Evolutionary conservation across 331 rosid genomes (phyloP), one percentile per base, ranked within the genome.

Genomic region (Acacia pycnantha): DNA sequence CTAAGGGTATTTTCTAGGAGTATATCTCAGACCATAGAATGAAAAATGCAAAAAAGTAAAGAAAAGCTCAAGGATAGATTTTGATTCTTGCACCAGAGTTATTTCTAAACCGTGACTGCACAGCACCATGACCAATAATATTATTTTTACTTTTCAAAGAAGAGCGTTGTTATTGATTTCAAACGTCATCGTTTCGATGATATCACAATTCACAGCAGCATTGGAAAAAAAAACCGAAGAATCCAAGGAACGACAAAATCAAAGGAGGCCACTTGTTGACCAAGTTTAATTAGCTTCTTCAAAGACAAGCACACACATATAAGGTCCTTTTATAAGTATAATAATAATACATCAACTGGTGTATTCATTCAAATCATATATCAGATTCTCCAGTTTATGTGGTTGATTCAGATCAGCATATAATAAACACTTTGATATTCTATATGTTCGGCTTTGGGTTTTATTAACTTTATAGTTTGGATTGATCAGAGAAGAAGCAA

Each of bases 191-290:
- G 5, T 2, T 56, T n/a, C 27, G 11, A n/a, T 9, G 4, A 56
- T n/a, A n/a, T 56, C 3, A 56, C 33, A 31, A 31, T 31, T 31
- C 33, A 31, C 62, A 2, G 29, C 27, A 21, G 61, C 11, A 47
- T 47, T 11, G 16, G 19, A 10, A 10, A 44, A 10, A 53, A 10
- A 11, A 56, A 9, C 0, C 19, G 19, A 61, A 61, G 18, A 26
- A 61, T 26, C 10, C 37, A 26, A 61, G 18, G 13, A 62, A 62
- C 19, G 4, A 12, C 26, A 64, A 11, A 21, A 44, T 50, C 15
- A 50, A 50, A 50, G 10, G 31, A 61, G 69, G 10, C 43, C 35
- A 44, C 84, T 82, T 86, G 84, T 16, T 41, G 86, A 9, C 73
- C 82, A 86, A 75, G 88, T 13, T 27, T 35, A 33, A 27, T 35